Base-by-base conservation (phyloP, 2,329 filamentous ascomycete genomes). In the Lecanicillium sp. region DNA sequence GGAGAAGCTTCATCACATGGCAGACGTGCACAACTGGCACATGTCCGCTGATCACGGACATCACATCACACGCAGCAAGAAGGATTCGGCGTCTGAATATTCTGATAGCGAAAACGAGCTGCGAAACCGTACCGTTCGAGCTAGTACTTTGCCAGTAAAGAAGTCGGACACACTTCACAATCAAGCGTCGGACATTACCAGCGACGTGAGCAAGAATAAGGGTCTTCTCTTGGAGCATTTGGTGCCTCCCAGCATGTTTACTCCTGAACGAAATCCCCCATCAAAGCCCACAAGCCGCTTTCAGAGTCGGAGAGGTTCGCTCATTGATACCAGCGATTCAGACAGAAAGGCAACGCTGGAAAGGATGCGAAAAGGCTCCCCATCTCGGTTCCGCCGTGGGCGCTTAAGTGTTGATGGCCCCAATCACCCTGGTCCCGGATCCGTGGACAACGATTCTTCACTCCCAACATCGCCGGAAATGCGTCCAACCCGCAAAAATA, bases 101-200 rank as follows among this genome's bases (percentile, higher is more conserved):
- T 83, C 80, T 5, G 74, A 74, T 19, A 76, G 68, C 33, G 76
- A 79, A 30, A 67, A 61, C 40, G 69, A 72, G 33, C 11, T 17
- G 20, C 27, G 28, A 20, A 33, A 36, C 22, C 32, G 33, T 14
- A 39, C 36, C 9, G 18, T 39, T 12, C 36, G 33, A n/a, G 22
- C 33, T 19, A 31, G 32, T 13, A 29, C 13, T 15, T 33, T 30
- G 9, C 15, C 33, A n/a, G 20, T 19, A 5, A 38, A 44, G 13
- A 65, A 63, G 17, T 71, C 68, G 44, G 71, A 77, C 41, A 59
- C 79, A 11, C 57, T 80, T 11, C 72, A 77, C 44, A 77, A 74
- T 52, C 76, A 79, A 50, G 79, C 80, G 74, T 59, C 70, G 42
- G 74, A 79, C 41, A 72, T 78, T 61, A 66, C 79, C 43, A 71